Percentiles rank a stretch among this genome's conserved stretches.
phyloP scores from a whole-genome alignment of 2,329 filamentous ascomycete genomes.

The Cercospora zeina region DNA sequence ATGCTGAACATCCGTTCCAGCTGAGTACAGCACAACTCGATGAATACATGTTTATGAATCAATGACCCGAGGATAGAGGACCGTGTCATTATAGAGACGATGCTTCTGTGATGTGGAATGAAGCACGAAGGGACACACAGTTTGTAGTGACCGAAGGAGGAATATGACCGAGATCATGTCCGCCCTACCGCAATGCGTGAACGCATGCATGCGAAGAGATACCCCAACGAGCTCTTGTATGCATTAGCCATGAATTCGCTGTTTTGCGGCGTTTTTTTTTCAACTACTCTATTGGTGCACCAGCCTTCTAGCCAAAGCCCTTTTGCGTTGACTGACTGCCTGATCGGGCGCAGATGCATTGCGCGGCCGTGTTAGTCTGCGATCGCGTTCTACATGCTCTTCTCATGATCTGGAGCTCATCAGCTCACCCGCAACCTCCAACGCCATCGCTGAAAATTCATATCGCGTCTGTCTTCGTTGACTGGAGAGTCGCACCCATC shows the following conservation, averaged over 20 bases:
- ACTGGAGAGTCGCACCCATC: not conserved
- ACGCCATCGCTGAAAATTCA: not conserved
- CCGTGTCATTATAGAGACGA: not conserved
- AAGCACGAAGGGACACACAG: not conserved
- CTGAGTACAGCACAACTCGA: constrained; percentile 23
- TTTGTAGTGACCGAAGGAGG: not conserved
- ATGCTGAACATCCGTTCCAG: constrained; percentile 31
- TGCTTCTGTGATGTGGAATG: not conserved
- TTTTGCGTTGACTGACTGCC: not conserved
- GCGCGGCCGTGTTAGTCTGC: not conserved
- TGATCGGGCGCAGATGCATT: not conserved
- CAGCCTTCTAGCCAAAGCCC: not conserved
- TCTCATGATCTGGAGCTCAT: not conserved
- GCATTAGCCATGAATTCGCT: not conserved
- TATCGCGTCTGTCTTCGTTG: not conserved
- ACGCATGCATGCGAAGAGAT: constrained; percentile 4
- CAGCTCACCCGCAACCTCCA: not conserved
- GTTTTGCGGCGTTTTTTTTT: not conserved
- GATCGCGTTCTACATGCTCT: not conserved
- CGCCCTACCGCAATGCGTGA: not conserved
- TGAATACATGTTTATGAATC: constrained; percentile 30
- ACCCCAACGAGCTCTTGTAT: not conserved
- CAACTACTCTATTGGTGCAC: not conserved
- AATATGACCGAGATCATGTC: not conserved
- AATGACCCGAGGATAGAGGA: constrained; percentile 11